Base-by-base conservation (phyloP, 192 early-diverging fungal genomes). In the Backusella mclennaniae region DNA sequence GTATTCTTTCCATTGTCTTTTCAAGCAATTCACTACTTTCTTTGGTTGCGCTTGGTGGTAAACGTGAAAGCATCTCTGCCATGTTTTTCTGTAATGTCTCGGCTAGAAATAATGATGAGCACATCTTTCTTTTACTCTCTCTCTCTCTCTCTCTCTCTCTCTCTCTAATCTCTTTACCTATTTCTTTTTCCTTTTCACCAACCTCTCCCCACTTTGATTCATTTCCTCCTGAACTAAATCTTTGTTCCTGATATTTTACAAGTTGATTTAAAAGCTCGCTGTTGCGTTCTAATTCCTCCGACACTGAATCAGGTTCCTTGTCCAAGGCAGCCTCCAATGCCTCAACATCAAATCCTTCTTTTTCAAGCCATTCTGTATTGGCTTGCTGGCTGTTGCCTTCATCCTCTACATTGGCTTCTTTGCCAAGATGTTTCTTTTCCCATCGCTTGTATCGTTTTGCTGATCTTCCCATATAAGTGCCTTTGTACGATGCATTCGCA, bases 401-500 rank as follows among this genome's bases (percentile, higher is more conserved):
- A 49, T 71, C 70, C 4, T 71, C 26, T 31, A 2, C 17, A 8
- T 15, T 46, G 11, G 6, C 41, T 7, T 69, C 35, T 8, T 38
- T 35, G n/a, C 7, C 21, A 14, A 69, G 38, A 4, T 73, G 71
- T 38, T 73, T 76, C 44, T 71, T 53, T 26, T 75, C 73, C 74
- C 69, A 67, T 59, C 63, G 49, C 56, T 66, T 44, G n/a, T 38
- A 74, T 42, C 74, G 26, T 38, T 80, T 83, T 9, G 78, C 66
- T 73, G 69, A 52, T 53, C 66, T 68, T 35, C 78, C 82, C 69
- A 77, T 71, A 72, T 74, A 79, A 14, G 84, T 87, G 26, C 76
- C 79, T 52, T 87, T 86, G 23, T 84, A 83, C 67, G 83, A 79
- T 33, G 85, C 67, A 31, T 83, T 85, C 0, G 84, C 84, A 67